These are phyloP conservation scores for Lithohypha guttulata DNA, from an alignment of 2,329 filamentous ascomycete genomes.

Conservation along the genomic window DNA sequence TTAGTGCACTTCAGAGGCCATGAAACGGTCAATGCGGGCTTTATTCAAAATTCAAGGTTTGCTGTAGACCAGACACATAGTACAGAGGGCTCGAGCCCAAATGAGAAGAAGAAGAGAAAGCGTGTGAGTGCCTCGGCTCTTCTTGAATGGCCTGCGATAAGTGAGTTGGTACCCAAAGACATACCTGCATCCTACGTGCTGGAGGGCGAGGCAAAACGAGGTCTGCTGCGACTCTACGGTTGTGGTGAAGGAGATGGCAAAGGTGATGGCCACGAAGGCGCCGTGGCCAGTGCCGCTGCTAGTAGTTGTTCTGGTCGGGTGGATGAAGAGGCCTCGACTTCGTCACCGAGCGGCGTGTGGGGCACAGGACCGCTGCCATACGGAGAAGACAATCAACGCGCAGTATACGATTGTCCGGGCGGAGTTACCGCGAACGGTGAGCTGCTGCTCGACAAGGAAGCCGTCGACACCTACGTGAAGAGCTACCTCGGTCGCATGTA, in stretches of 20 bases:
- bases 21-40: constrained; percentile 2
- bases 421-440: constrained; percentile 42
- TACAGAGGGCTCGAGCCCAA: constrained; percentile 30
- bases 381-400: constrained; percentile 22
- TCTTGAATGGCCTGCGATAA: constrained; percentile 60
- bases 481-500: constrained; percentile 53
- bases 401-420: constrained; percentile 27
- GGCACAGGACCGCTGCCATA: constrained; percentile 34
- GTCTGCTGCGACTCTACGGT: constrained; percentile 64
- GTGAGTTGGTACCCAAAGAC: constrained; percentile 46
- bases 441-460: constrained; percentile 43
- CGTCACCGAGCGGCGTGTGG: constrained; percentile 39
- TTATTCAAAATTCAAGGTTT: not conserved
- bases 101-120: constrained; percentile 58
- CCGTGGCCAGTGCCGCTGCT: constrained; percentile 30
- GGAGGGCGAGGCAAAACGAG: constrained; percentile 61
- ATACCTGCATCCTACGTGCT: constrained; percentile 53
- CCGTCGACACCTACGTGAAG: constrained; percentile 40
- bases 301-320: constrained; percentile 26
- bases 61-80: not conserved
- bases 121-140: constrained; percentile 72
- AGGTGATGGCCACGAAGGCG: constrained; percentile 37
- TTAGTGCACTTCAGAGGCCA: not conserved
- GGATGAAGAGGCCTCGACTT: constrained; percentile 25
- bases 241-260: constrained; percentile 63